Percentiles rank a stretch among this genome's conserved stretches.
Conservation (phyloP, 495 filamentous ascomycete genomes). For the Astrothelium macrocarpum region DNA sequence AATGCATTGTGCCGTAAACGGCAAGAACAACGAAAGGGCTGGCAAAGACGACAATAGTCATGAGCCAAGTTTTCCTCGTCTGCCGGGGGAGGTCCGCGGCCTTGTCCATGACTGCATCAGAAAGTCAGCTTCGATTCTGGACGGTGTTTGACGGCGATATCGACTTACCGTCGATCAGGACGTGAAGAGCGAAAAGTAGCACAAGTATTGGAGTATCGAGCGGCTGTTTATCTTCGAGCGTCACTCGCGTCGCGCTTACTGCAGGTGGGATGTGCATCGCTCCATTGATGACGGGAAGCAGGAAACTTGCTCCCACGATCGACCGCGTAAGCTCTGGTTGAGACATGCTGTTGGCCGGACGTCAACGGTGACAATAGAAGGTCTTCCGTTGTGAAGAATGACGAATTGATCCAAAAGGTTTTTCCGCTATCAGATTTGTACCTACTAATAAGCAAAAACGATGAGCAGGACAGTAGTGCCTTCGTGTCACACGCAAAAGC, state of each 20-base stretch:
- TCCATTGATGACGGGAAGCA: conserved; percentile 5
- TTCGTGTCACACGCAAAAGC: conserved; percentile 4
- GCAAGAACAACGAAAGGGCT: conserved; percentile 5
- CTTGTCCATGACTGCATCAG: conserved; percentile 3
- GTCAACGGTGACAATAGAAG: conserved; percentile 5
- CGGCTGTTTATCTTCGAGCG: conserved; percentile 1
- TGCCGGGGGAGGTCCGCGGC: conserved; percentile 1
- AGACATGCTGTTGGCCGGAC: conserved; percentile 1
- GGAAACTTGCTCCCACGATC: conserved; percentile 4
- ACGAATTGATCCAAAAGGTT: conserved; percentile 2
- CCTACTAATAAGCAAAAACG: conserved; percentile 1
- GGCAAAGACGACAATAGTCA: conserved; percentile 5
- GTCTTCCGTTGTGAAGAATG: background rate
- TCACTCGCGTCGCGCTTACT: conserved; percentile 1
- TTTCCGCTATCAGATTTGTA: conserved; percentile 3
- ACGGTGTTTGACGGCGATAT: conserved; percentile 5
- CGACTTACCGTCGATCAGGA: conserved; percentile 2
- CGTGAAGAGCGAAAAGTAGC: conserved; percentile 2
- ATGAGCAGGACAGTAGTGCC: conserved; percentile 1
- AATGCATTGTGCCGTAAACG: conserved; percentile 4
- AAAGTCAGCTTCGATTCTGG: conserved; percentile 3
- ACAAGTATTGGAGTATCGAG: background rate
- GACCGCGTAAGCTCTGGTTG: conserved; percentile 2
- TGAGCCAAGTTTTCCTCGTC: conserved; percentile 5
- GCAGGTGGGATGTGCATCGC: conserved; percentile 4